Evolutionary conservation across 169 alveolate genomes (phyloP), one percentile per base, ranked within the genome.

Genomic region (Plasmodium gonderi): DNA sequence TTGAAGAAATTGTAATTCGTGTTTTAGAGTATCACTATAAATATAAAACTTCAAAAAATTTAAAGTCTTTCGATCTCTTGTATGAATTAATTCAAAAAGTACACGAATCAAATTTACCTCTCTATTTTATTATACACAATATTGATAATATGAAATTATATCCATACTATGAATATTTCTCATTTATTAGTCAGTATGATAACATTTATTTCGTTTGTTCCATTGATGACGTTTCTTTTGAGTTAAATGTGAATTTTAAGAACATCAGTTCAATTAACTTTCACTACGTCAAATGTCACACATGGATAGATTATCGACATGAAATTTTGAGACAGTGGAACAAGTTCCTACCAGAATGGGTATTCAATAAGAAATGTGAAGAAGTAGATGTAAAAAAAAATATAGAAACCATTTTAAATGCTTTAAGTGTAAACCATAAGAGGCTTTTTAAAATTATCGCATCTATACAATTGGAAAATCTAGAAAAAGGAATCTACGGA

Each of bases 361-460:
- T 82, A 1, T 82, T 68, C 54, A 82, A 82, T 82, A 82, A 82
- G 64, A 82, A 82, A 40, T 68, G 92, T 69, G 92, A 82, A 45
- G 83, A 82, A 6, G 31, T 82, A 8, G 92, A 82, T 54, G 75
- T 82, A 40, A 82, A 82, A 44, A 82, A 82, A 31, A 82, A 82
- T 60, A 82, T 82, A 31, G 92, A 82, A 82, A 82, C 96, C 65
- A 90, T 95, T 44, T 75, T 95, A 36, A 90, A 87, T 45, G 97
- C 97, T 5, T 64, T 95, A 76, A 95, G 96, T 82, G 89, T 91
- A 49, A 95, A 95, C 81, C 97, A 95, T 90, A 94, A 93, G 80
- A 85, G 95, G 49, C 91, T 95, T 26, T 94, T 95, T 72, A 91
- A 95, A 42, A 74, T 95, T 64, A 92, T 95, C 47, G 96, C 96